Evolutionary conservation across 2,329 filamentous ascomycete species (phyloP).

Genomic region (Hirsutella rhossiliensis): DNA sequence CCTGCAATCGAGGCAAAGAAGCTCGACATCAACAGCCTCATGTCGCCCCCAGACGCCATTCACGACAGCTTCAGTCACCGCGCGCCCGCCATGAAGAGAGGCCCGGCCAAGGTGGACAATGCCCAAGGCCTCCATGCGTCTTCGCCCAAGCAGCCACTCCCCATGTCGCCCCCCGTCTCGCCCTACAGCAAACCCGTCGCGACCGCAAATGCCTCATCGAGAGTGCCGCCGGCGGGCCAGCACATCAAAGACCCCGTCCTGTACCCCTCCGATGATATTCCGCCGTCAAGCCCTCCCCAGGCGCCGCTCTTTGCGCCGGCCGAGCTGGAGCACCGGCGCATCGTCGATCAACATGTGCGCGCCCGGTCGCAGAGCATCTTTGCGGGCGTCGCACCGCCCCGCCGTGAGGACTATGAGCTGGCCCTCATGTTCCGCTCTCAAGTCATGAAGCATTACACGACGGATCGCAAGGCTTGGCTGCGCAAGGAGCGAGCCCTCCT

Average conservation of each 20-base stretch:
- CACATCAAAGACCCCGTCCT: constrained; percentile 42
- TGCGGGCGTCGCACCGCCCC: constrained; percentile 31
- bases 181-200: constrained; percentile 28
- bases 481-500: constrained; percentile 37
- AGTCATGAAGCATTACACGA: constrained; percentile 31
- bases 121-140: constrained; percentile 9
- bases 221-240: constrained; percentile 14
- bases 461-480: constrained; percentile 35
- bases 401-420: constrained; percentile 40
- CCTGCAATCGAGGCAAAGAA: constrained; percentile 22
- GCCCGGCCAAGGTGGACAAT: constrained; percentile 1
- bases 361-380: constrained; percentile 31
- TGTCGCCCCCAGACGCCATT: constrained; percentile 49
- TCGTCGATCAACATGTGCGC: constrained; percentile 38
- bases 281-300: constrained; percentile 26
- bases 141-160: constrained; percentile 22
- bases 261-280: constrained; percentile 35
- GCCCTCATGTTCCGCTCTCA: constrained; percentile 39
- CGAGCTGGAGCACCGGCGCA: constrained; percentile 28
- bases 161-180: constrained; percentile 48
- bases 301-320: constrained; percentile 36
- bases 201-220: constrained; percentile 15
- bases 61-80: constrained; percentile 38
- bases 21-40: constrained; percentile 40
- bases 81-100: constrained; percentile 1